Evolutionary conservation across 148 eudicot species (phyloP).

Genomic region (Beta vulgaris): DNA sequence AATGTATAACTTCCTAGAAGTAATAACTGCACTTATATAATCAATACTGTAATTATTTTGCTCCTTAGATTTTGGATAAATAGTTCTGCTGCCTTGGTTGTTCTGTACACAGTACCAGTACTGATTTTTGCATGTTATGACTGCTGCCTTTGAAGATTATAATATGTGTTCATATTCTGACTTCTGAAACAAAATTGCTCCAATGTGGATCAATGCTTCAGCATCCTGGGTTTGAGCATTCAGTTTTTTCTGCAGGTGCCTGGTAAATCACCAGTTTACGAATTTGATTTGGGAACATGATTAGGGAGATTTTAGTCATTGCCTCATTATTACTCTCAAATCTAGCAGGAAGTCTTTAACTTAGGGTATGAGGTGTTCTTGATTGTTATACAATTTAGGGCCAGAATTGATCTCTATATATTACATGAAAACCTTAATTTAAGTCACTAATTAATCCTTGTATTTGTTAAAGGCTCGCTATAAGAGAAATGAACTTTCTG

Average conservation of each 20-base stretch:
- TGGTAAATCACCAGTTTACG: not conserved
- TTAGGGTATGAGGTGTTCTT: not conserved
- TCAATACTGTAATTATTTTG: not conserved
- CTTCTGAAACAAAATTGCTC: not conserved
- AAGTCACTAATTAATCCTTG: not conserved
- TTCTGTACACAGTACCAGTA: no score
- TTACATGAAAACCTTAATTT: not conserved
- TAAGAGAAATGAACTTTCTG: slow-evolving; percentile 37
- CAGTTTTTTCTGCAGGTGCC: not conserved
- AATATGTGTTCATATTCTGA: not conserved
- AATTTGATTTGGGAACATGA: not conserved
- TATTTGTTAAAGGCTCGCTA: slow-evolving; percentile 30
- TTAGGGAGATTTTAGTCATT: not conserved
- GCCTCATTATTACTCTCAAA: not conserved
- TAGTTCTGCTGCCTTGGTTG: no score
- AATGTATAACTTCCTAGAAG: no score
- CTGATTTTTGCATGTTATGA: not conserved
- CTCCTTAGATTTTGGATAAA: not conserved
- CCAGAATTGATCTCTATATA: not conserved
- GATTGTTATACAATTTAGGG: not conserved
- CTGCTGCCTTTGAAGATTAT: not conserved
- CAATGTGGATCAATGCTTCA: not conserved
- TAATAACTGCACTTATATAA: no score
- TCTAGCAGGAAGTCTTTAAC: not conserved
- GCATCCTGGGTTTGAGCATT: not conserved